phyloP scores from a whole-genome alignment of 345 rosid genomes.

The Aquilaria sinensis region DNA sequence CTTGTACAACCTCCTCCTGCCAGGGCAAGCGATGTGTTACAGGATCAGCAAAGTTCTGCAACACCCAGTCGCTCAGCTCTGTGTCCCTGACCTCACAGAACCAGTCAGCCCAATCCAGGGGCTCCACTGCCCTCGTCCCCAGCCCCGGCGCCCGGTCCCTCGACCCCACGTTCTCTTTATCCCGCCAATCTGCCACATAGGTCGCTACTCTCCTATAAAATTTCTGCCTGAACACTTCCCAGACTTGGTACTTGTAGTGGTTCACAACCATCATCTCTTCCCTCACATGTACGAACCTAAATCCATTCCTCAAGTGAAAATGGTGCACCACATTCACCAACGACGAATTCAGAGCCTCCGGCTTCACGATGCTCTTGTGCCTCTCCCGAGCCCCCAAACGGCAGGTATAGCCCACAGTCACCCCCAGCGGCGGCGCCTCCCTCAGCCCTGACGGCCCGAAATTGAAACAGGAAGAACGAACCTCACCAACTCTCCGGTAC shows the following conservation, averaged over 20 bases:
- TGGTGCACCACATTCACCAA: slow-evolving; percentile 82
- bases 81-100: slow-evolving; percentile 77
- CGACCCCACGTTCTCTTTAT: slow-evolving; percentile 62
- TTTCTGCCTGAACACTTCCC: slow-evolving; percentile 93
- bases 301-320: slow-evolving; percentile 55
- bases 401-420: slow-evolving; percentile 65
- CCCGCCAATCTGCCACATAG: slow-evolving; percentile 85
- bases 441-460: slow-evolving; percentile 76
- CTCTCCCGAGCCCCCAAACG: slow-evolving; percentile 55
- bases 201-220: slow-evolving; percentile 84
- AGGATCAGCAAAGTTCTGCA: slow-evolving; percentile 30
- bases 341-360: slow-evolving; percentile 67
- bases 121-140: slow-evolving; percentile 76
- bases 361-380: slow-evolving; percentile 79
- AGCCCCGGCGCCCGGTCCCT: slow-evolving; percentile 84
- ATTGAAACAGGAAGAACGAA: slow-evolving; percentile 55
- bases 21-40: slow-evolving; percentile 42
- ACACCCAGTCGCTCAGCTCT: slow-evolving; percentile 53
- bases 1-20: slow-evolving; percentile 24
- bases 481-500: slow-evolving; percentile 28
- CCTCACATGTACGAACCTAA: slow-evolving; percentile 36
- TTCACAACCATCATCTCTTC: slow-evolving; percentile 51
- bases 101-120: slow-evolving; percentile 61
- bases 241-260: slow-evolving; percentile 82
- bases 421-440: slow-evolving; percentile 39